These are phyloP conservation scores for Acer yangbiense DNA, from an alignment of 345 rosid species.

Conservation along the genomic window DNA sequence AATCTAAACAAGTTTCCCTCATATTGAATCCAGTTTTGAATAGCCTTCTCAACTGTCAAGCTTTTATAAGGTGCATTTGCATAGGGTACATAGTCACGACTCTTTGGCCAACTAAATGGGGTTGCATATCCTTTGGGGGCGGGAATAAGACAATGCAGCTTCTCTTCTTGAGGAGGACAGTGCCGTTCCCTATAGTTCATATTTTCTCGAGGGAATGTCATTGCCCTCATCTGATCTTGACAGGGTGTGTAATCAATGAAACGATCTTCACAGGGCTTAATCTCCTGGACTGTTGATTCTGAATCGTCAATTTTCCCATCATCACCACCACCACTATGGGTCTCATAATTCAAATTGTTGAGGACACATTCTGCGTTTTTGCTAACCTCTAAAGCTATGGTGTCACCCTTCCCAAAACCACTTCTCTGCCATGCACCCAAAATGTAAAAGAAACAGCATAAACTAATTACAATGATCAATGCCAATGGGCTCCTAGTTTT, in stretches of 20 bases:
- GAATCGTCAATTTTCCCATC: constrained; percentile 27
- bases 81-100: constrained; percentile 71
- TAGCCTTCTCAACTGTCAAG: constrained; percentile 73
- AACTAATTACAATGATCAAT: constrained; percentile 47
- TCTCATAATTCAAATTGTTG: constrained; percentile 51
- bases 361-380: constrained; percentile 52
- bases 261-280: constrained; percentile 47
- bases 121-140: constrained; percentile 68
- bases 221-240: constrained; percentile 63
- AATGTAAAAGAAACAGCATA: constrained; percentile 62
- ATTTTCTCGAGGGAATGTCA: constrained; percentile 60
- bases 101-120: constrained; percentile 77
- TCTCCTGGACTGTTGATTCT: constrained; percentile 21
- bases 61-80: constrained; percentile 73
- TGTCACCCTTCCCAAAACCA: constrained; percentile 70
- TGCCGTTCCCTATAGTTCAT: constrained; percentile 71
- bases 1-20: constrained; percentile 72
- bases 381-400: constrained; percentile 51
- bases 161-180: constrained; percentile 58
- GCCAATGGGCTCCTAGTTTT: constrained; percentile 47
- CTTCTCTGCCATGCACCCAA: constrained; percentile 80
- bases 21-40: constrained; percentile 71
- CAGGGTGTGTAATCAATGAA: constrained; percentile 70
- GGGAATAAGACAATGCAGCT: constrained; percentile 60
- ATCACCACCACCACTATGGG: constrained; percentile 44